phyloP scores from a whole-genome alignment of 148 eudicot species.

The Fagopyrum homotropicum region DNA sequence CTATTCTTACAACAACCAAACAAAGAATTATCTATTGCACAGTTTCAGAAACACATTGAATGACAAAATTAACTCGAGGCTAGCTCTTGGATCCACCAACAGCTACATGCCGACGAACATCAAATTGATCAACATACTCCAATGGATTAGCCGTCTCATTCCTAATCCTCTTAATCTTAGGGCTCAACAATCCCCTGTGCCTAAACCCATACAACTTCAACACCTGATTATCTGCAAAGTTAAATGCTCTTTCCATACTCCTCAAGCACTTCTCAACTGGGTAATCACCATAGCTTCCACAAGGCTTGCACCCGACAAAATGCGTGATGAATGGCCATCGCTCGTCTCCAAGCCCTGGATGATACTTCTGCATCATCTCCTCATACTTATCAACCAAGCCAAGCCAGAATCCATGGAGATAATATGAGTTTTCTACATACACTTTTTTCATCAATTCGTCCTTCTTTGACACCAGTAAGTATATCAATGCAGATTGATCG shows the following conservation, averaged over 20 bases:
- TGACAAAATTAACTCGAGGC: background rate
- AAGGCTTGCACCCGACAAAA: constrained; percentile 91
- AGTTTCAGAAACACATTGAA: background rate
- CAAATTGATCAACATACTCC: constrained; percentile 48
- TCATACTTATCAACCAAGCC: constrained; percentile 80
- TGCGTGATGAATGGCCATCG: constrained; percentile 90
- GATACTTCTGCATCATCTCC: constrained; percentile 66
- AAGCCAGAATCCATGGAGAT: constrained; percentile 81
- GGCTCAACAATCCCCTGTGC: constrained; percentile 78
- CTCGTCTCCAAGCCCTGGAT: constrained; percentile 82
- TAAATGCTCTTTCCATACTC: constrained; percentile 90
- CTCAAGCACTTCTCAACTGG: constrained; percentile 76
- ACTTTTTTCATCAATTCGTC: background rate
- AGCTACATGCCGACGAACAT: constrained; percentile 32
- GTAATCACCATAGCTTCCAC: constrained; percentile 84
- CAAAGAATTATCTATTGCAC: background rate
- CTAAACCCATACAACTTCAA: constrained; percentile 74
- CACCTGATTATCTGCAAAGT: constrained; percentile 91
- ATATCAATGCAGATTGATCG: constrained; percentile 12
- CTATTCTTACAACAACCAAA: background rate
- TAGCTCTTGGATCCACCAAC: constrained; percentile 12
- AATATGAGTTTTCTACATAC: constrained; percentile 69
- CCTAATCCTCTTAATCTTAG: constrained; percentile 70
- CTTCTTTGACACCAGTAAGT: constrained; percentile 1
- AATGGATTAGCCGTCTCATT: constrained; percentile 60